Conservation (phyloP, 345 rosid species). For the Boechera retrofracta region DNA sequence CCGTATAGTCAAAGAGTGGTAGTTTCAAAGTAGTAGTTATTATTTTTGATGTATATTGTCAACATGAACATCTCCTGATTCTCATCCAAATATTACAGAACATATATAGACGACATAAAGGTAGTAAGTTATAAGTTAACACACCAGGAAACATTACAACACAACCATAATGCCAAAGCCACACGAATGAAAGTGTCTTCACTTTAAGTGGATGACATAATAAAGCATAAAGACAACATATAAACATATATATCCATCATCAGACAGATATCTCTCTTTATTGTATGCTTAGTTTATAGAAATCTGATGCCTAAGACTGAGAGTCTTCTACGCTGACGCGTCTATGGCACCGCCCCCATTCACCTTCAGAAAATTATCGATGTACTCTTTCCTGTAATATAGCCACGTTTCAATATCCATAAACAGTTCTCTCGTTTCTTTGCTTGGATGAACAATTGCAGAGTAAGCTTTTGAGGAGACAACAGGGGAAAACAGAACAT, state of each 20-base stretch:
- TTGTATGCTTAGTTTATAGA: slow-evolving; percentile 2
- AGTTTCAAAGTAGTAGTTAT: neutral
- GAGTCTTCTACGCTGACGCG: slow-evolving; percentile 53
- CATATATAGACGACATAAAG: neutral
- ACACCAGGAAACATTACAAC: slow-evolving; percentile 8
- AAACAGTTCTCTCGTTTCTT: neutral
- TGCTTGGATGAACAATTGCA: neutral
- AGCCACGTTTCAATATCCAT: neutral
- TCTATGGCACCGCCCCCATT: slow-evolving; percentile 48
- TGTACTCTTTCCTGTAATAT: slow-evolving; percentile 73
- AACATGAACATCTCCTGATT: no score
- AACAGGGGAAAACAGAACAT: neutral
- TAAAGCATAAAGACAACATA: neutral
- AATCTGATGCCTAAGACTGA: slow-evolving; percentile 3
- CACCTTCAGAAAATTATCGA: slow-evolving; percentile 57
- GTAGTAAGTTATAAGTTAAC: neutral
- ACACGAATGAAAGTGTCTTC: neutral
- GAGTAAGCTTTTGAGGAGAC: neutral
- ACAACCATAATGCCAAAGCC: slow-evolving; percentile 22
- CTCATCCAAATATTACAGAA: no score
- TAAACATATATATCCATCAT: neutral
- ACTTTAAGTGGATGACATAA: neutral
- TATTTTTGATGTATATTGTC: no score
- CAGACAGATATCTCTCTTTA: slow-evolving; percentile 16
- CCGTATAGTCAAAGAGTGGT: neutral